Base-by-base conservation (phyloP, 2,329 filamentous ascomycete species). In the Diplodia sapinea region DNA sequence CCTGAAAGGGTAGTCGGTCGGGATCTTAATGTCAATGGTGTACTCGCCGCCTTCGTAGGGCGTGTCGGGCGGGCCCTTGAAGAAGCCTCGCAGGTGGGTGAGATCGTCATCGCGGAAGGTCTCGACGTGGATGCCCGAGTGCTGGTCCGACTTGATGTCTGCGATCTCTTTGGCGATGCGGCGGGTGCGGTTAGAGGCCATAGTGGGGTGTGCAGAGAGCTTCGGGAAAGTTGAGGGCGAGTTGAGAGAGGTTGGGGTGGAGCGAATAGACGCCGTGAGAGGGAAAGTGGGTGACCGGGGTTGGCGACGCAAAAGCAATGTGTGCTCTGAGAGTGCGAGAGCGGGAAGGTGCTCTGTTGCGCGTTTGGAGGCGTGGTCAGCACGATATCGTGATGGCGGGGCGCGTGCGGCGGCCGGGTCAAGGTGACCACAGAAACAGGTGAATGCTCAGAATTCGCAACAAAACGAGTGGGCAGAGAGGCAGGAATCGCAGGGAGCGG, bases 1-100 rank as follows among this genome's bases (percentile, higher is more conserved):
- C 73, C 93, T 91, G 82, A 99, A 99, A 0, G 95, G 95, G 75
- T 99, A 99, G 72, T 91, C 91, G 70, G 87, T 86, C 0, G 94
- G 94, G 65, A 99, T 95, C 74, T 86, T 86, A 74, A 99, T 95
- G 74, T 97, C 92, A 72, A 99, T 88, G 17, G 86, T 80, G 78
- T 88, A 99, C 33, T 85, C 89, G 50, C 93, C 95, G 23, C 93
- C 93, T 72, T 94, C 92, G 77, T 98, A 99, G 0, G 95, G 93
- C 1, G 94, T 97, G 71, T 96, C 93, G 43, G 94, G 93, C 1
- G 95, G 95, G 0, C 93, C 95, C 47, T 86, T 86, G 77, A 99
- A 95, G 68, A 88, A 87, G 68, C 94, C 95, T 72, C 89, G 89
- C 70, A 99, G 88, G 74, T 94, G 91, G 68, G 89, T 92, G 67